Base-by-base conservation (phyloP, 805 yeast genomes). In the Cyberlindnera samutprakarnensis region DNA sequence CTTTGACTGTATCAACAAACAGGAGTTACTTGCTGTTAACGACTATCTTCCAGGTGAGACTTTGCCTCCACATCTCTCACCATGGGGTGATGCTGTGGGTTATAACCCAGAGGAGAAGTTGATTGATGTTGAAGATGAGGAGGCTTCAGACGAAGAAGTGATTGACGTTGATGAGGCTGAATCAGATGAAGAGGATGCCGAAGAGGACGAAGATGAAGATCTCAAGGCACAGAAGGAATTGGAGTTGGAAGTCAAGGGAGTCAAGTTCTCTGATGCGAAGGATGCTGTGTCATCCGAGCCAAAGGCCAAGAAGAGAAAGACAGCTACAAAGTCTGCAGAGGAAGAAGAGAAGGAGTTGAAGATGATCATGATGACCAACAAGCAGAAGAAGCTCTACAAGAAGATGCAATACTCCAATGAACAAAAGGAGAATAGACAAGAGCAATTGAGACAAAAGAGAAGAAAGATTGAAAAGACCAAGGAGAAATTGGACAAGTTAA, bases 311-410 rank as follows among this genome's bases (percentile, higher is more conserved):
- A 56, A 54, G 41, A 63, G 51, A 49, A 51, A 50, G 33, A 59
- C 59, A 42, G 49, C 58, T 17, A 58, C 57, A 13, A 47, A 44
- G 30, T 56, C 68, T 37, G 71, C 68, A 42, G 72, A 66, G 39
- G 73, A 72, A 29, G 81, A 75, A 64, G 96, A 87, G 57, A 84
- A 85, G 64, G 92, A 88, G 44, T 74, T 90, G 66, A 84, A 84
- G 68, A 78, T 77, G 78, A 85, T 87, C 53, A 90, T 92, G 98
- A 90, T 92, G 98, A 73, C 90, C 48, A 87, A 87, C 66, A 92
- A 90, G 62, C 95, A 90, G 65, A 83, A 87, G 69, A 85, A 84
- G 59, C 68, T 88, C 44, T 92, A 92, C 70, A 82, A 82, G 67
- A 83, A 83, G 78, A 85, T 90, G 94, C 92, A 86, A 64, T 78